Conservation (phyloP, 768 basidiomycete genomes). For the Psilocybe subaeruginosa region DNA sequence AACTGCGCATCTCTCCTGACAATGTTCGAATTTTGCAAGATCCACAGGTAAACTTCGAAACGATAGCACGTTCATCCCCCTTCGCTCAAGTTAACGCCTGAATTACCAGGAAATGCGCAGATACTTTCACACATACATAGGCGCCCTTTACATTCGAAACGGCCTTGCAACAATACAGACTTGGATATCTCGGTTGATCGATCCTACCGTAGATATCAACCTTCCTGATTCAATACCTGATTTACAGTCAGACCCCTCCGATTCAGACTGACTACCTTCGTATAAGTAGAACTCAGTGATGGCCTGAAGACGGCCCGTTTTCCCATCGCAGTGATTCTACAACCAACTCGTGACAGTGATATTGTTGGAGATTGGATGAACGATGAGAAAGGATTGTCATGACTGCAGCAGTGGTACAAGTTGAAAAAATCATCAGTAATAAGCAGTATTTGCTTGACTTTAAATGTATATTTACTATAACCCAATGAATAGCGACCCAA, state of each 20-base stretch:
- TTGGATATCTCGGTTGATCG: slow-evolving; percentile 64
- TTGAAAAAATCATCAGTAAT: too few species aligned
- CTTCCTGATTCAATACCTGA: slow-evolving; percentile 12
- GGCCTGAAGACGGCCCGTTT: too few species aligned
- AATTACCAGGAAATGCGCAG: slow-evolving; percentile 51
- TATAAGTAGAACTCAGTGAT: too few species aligned
- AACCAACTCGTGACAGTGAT: too few species aligned
- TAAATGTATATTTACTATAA: too few species aligned
- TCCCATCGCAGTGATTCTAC: too few species aligned
- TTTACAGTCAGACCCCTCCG: neutral
- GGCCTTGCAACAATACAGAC: slow-evolving; percentile 50
- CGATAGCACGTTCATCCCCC: neutral
- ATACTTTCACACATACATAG: slow-evolving; percentile 65
- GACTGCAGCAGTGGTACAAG: neutral
- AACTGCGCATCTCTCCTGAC: slow-evolving; percentile 50
- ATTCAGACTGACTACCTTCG: neutral
- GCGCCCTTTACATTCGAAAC: slow-evolving; percentile 64
- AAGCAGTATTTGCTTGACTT: too few species aligned
- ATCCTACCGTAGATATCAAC: slow-evolving; percentile 38
- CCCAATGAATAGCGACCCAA: too few species aligned
- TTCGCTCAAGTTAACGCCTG: neutral
- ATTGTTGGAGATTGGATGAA: neutral
- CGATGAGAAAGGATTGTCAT: neutral
- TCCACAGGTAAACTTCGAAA: slow-evolving; percentile 17
- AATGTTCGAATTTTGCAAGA: slow-evolving; percentile 29